A percentile compares a stretch with the other conserved stretches of the same genome.
Evolutionary conservation across 352 stramenopile species (phyloP).

Genomic region (Plasmopara halstedii): DNA sequence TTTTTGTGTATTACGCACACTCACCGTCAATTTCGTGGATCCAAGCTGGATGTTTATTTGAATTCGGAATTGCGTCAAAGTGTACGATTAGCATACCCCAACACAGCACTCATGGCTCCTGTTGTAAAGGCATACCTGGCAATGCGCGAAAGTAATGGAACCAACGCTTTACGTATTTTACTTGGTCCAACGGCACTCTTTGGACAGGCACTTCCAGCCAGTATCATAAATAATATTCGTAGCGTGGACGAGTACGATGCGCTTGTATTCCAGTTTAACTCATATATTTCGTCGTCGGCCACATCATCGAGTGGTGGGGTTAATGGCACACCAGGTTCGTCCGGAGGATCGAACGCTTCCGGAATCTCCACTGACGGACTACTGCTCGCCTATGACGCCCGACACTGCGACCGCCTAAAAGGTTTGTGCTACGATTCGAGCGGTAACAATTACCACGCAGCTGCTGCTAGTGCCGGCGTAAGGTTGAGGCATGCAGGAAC

Average conservation of each 20-base stretch:
- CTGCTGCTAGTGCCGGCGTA: conserved; percentile 46
- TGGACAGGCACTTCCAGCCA: conserved; percentile 48
- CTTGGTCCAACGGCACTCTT: conserved; percentile 56
- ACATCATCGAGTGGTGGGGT: conserved; percentile 34
- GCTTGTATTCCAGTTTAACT: conserved; percentile 72
- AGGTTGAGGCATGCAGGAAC: conserved; percentile 52
- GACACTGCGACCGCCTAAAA: conserved; percentile 53
- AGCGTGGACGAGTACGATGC: conserved; percentile 67
- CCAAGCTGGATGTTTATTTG: conserved; percentile 74
- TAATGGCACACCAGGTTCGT: conserved; percentile 14
- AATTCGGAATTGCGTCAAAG: conserved; percentile 70
- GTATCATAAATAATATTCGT: conserved; percentile 57
- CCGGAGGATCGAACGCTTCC: conserved; percentile 16
- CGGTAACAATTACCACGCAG: conserved; percentile 57
- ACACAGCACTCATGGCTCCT: conserved; percentile 62
- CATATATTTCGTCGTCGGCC: conserved; percentile 63
- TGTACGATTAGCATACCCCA: conserved; percentile 69
- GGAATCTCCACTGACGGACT: conserved; percentile 43
- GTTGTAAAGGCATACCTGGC: conserved; percentile 74
- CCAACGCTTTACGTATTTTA: conserved; percentile 48
- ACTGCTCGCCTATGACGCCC: conserved; percentile 56
- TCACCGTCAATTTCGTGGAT: conserved; percentile 76
- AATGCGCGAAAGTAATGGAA: conserved; percentile 67
- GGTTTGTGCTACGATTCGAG: conserved; percentile 64
- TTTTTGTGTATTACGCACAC: conserved; percentile 80